Evolutionary conservation across 148 eudicot species (phyloP), one percentile per base, ranked within the genome.

Genomic region (Cornus kousa): DNA sequence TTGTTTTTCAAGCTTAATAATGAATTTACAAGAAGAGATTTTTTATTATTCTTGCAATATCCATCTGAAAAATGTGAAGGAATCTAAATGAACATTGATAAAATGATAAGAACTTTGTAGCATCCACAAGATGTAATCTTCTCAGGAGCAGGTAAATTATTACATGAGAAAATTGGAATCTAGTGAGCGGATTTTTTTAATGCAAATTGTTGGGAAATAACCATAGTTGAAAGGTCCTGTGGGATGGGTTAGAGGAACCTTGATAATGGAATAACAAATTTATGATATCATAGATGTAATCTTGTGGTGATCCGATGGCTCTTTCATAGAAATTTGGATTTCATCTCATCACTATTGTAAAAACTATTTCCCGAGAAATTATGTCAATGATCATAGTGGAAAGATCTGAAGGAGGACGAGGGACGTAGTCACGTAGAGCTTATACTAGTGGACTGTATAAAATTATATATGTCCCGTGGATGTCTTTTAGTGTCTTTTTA

Each of bases 391-490:
- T 16, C n/a, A 33, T n/a, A 32, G 6, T 31, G 23, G 48, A 57
- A n/a, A 13, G 16, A 13, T 8, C 71, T 24, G 14, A 75, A 65
- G 39, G 35, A 35, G 68, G 68, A 31, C 32, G 68, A 37, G 68
- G 67, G 77, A 74, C 28, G 67, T 57, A 37, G 68, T 48, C 68
- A 74, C 28, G 67, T 57, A 32, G 35, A 57, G 59, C 23, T 32
- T 73, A 11, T 59, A 23, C 20, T 19, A 14, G 37, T 16, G 14
- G 24, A 37, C 10, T 5, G n/a, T 39, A 33, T 22, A 43, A 35
- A 23, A 0, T 14, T 7, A 12, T 60, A 62, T 11, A 28, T 37
- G 67, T 32, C 48, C 74, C 32, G 1, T 69, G 40, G 31, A 11
- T 77, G 72, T 67, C 59, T 11, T 53, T 48, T 53, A 53, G 2